These are phyloP conservation scores for Phialocephala subalpina DNA, from an alignment of 2,329 filamentous ascomycete species.

Conservation along the genomic window DNA sequence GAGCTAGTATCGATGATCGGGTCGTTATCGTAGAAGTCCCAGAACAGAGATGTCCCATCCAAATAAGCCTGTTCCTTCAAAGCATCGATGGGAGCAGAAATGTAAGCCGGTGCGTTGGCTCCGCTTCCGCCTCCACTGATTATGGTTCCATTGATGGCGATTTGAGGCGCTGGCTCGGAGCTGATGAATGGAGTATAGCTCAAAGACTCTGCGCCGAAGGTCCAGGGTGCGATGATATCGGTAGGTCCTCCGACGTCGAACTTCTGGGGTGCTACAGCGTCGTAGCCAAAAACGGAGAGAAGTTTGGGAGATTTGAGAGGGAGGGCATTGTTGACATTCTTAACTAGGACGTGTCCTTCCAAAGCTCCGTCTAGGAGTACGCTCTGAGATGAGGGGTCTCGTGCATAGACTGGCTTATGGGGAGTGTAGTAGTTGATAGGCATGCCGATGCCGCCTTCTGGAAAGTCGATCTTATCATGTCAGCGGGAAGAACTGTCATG, in stretches of 20 bases:
- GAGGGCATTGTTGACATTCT: slow-evolving; percentile 59
- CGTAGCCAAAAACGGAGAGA: slow-evolving; percentile 69
- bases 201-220: background rate
- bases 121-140: slow-evolving; percentile 51
- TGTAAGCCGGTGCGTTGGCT: slow-evolving; percentile 54
- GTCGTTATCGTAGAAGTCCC: slow-evolving; percentile 59
- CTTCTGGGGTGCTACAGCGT: slow-evolving; percentile 45
- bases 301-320: slow-evolving; percentile 57
- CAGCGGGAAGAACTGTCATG: background rate
- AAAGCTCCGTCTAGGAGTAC: slow-evolving; percentile 64
- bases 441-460: slow-evolving; percentile 55
- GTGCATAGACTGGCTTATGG: slow-evolving; percentile 62
- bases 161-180: background rate
- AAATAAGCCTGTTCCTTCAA: slow-evolving; percentile 57
- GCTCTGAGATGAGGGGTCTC: slow-evolving; percentile 49
- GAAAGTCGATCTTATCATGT: slow-evolving; percentile 26
- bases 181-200: background rate
- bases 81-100: slow-evolving; percentile 63
- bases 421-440: slow-evolving; percentile 55
- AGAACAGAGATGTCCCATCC: slow-evolving; percentile 65
- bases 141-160: slow-evolving; percentile 6
- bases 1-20: slow-evolving; percentile 55
- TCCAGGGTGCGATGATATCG: background rate
- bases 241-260: background rate
- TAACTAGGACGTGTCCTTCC: slow-evolving; percentile 72